Conservation (phyloP, 148 eudicot species). For the Fagopyrum esculentum region DNA sequence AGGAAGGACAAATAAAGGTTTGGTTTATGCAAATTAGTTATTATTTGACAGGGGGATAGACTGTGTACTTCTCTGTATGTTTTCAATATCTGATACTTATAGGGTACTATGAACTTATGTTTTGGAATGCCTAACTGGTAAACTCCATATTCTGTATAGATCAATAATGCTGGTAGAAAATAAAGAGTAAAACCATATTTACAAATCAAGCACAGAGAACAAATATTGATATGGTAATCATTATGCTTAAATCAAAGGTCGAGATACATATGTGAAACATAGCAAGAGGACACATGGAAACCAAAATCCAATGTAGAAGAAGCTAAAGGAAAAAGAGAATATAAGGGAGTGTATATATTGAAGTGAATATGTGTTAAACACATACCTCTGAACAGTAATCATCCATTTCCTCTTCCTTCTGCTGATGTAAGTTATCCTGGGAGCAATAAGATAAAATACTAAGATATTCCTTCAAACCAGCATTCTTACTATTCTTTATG, state of each 20-base stretch:
- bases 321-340: not conserved
- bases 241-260: not conserved
- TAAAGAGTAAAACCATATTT: not conserved
- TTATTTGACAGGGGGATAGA: no score
- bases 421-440: conserved; percentile 92
- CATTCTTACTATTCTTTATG: not conserved
- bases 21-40: no score
- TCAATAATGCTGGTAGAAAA: no score
- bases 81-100: no score
- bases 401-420: conserved; percentile 88
- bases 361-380: conserved; percentile 1
- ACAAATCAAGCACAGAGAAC: not conserved
- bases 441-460: conserved; percentile 14
- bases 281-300: not conserved
- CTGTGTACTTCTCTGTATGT: no score
- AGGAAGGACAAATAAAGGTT: no score
- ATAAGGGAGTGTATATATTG: not conserved
- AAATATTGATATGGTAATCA: not conserved
- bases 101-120: no score
- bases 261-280: not conserved
- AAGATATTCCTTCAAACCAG: not conserved
- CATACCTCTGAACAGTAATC: conserved; percentile 93
- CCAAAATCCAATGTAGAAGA: not conserved
- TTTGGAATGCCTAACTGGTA: no score
- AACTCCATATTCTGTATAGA: no score